Conservation (phyloP, 1,284 basidiomycete species). For the Leccinum subrobustum region DNA sequence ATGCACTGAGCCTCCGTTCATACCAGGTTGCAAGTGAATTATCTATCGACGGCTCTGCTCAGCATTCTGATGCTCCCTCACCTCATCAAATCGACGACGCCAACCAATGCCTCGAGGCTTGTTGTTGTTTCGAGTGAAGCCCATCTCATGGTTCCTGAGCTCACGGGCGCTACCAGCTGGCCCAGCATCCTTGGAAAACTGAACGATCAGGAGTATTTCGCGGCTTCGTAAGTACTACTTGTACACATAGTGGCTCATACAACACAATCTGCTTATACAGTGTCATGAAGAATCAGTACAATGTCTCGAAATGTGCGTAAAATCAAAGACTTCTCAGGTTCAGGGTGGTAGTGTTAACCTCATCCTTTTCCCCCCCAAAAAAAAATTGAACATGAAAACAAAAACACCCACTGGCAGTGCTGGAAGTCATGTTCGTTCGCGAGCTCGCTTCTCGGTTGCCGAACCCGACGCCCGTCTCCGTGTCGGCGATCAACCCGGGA, state of each 20-base stretch:
- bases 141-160: constrained; percentile 16
- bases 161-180: constrained; percentile 13
- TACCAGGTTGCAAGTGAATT: constrained; percentile 34
- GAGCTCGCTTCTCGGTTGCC: constrained; percentile 35
- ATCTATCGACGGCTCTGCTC: constrained; percentile 32
- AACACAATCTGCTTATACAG: constrained; percentile 7
- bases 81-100: constrained; percentile 28
- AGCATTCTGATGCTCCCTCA: constrained; percentile 35
- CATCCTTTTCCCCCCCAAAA: not conserved
- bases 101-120: constrained; percentile 25
- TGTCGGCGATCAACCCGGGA: constrained; percentile 38
- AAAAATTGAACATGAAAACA: not conserved
- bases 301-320: constrained; percentile 35
- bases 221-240: constrained; percentile 22
- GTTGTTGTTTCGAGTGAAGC: constrained; percentile 30
- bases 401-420: constrained; percentile 15
- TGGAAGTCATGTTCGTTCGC: constrained; percentile 33
- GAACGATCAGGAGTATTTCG: constrained; percentile 31
- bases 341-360: not conserved
- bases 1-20: not conserved
- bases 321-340: not conserved
- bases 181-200: constrained; percentile 33
- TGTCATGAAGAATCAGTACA: constrained; percentile 31
- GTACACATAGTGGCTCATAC: not conserved
- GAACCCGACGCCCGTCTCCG: constrained; percentile 29